Evolutionary conservation across 371 early-diverging fungal genomes (phyloP).

Genomic region (Zopfochytrium polystomum): DNA sequence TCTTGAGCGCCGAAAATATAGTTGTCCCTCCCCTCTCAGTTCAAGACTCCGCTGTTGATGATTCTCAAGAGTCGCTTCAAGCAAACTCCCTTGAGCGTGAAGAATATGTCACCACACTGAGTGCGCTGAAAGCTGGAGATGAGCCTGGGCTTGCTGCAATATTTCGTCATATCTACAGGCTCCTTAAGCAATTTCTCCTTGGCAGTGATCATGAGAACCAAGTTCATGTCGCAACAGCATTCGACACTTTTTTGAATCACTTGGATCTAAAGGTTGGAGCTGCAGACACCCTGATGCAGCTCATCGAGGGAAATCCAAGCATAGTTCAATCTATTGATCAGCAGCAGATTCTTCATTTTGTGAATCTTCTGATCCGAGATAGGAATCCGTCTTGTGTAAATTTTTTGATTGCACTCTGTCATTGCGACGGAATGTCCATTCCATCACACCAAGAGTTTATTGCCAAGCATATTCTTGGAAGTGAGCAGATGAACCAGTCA

Average conservation of each 20-base stretch:
- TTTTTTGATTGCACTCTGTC: constrained; percentile 40
- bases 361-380: constrained; percentile 27
- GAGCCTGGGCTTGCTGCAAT: constrained; percentile 13
- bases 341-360: constrained; percentile 30
- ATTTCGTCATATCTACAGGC: constrained; percentile 26
- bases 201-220: constrained; percentile 39
- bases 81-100: neutral
- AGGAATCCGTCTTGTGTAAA: constrained; percentile 32
- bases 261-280: constrained; percentile 36
- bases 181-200: constrained; percentile 35
- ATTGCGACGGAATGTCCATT: constrained; percentile 30
- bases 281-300: constrained; percentile 40
- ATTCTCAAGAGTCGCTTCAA: too few species aligned
- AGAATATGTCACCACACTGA: neutral
- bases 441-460: constrained; percentile 29
- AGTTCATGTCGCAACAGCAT: constrained; percentile 31
- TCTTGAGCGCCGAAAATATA: too few species aligned
- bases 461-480: constrained; percentile 12
- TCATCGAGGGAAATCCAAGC: constrained; percentile 30
- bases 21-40: too few species aligned
- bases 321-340: constrained; percentile 32
- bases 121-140: constrained; percentile 3
- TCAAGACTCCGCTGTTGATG: too few species aligned
- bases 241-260: constrained; percentile 30
- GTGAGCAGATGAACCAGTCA: neutral